A percentile compares a stretch with the other conserved stretches of the same genome.
These are phyloP conservation scores for Pezicula rhizophila DNA, from an alignment of 2,329 filamentous ascomycete species.

Conservation along the genomic window DNA sequence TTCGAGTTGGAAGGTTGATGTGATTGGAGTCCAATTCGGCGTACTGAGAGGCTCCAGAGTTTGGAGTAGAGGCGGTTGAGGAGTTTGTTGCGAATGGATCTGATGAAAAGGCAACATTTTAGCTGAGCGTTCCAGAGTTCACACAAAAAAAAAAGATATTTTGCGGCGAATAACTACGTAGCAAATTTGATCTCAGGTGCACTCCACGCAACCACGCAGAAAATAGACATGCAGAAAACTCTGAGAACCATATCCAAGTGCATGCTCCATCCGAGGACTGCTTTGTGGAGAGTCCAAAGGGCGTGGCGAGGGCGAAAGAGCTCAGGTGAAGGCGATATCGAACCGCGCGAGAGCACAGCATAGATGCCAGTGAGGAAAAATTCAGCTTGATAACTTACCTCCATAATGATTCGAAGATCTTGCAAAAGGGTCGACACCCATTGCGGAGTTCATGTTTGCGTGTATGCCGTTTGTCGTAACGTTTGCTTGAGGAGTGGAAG, in stretches of 20 bases:
- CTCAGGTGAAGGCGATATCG: too few species aligned
- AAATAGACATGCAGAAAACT: too few species aligned
- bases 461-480: background rate
- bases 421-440: background rate
- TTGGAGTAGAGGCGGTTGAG: slow-evolving; percentile 19
- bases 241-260: too few species aligned
- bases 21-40: slow-evolving; percentile 11
- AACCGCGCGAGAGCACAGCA: background rate
- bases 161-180: background rate
- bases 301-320: too few species aligned
- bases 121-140: background rate
- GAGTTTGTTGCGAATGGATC: background rate
- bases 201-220: too few species aligned
- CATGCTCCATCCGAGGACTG: too few species aligned
- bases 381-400: background rate
- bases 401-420: background rate
- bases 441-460: background rate
- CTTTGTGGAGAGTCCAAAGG: too few species aligned
- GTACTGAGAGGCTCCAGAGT: slow-evolving; percentile 11
- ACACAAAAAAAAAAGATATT: background rate
- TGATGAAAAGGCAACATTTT: background rate
- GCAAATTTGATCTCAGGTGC: background rate
- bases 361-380: background rate
- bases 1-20: slow-evolving; percentile 20
- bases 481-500: background rate